phyloP scores from a whole-genome alignment of 2,329 filamentous ascomycete genomes.

The Aureobasidium melanogenum region DNA sequence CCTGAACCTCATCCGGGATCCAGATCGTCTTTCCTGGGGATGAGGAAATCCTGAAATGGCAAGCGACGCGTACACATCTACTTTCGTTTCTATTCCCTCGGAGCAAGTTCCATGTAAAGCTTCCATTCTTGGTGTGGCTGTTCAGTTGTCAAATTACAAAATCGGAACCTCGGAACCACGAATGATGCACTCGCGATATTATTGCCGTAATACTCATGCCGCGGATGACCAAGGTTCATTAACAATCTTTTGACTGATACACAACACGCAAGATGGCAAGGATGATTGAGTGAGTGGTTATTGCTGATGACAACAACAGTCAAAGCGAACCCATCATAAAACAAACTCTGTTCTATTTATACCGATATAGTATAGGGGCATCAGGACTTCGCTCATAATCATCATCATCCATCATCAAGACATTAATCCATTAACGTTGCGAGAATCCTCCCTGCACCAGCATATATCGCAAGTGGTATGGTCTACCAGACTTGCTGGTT shows the following conservation, averaged over 20 bases:
- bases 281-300: not conserved
- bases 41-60: not conserved
- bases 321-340: not conserved
- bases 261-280: not conserved
- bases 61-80: not conserved
- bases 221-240: not conserved
- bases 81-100: not conserved
- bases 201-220: too few relatives aligned
- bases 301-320: too few relatives aligned
- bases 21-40: not conserved
- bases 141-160: not conserved
- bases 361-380: not conserved
- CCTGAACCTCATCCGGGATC: not conserved
- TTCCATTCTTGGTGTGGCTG: constrained; percentile 1
- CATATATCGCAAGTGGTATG: not conserved
- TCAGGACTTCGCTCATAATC: too few relatives aligned
- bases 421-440: too few relatives aligned
- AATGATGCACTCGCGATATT: not conserved
- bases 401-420: too few relatives aligned
- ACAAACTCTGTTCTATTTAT: not conserved
- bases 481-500: not conserved
- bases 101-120: not conserved
- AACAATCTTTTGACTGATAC: not conserved
- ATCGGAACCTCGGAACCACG: not conserved
- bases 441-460: too few relatives aligned